A percentile compares a stretch with the other conserved stretches of the same genome.
Conservation (phyloP, 1,284 basidiomycete genomes). For the Omphalotus olearius region DNA sequence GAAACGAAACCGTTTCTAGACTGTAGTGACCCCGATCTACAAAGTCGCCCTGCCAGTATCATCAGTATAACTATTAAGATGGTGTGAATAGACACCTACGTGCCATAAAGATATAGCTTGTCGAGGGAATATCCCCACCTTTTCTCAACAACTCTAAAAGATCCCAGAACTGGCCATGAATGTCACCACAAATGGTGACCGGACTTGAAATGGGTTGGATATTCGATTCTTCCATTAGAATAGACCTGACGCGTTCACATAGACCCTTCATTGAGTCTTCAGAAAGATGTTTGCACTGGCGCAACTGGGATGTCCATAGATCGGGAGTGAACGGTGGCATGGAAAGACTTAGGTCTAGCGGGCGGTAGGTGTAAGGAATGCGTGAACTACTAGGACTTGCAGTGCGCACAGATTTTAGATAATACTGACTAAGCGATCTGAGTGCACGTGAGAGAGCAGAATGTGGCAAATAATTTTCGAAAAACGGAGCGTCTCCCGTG, state of each 20-base stretch:
- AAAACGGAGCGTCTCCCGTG: too few relatives aligned
- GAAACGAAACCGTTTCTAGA: slow-evolving; percentile 90
- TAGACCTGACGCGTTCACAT: slow-evolving; percentile 80
- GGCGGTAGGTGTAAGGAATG: too few relatives aligned
- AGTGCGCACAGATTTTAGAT: too few relatives aligned
- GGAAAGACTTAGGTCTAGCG: neutral
- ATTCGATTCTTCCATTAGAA: slow-evolving; percentile 93
- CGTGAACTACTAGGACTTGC: too few relatives aligned
- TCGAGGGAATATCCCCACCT: slow-evolving; percentile 85
- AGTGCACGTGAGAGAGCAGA: too few relatives aligned
- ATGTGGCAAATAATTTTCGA: too few relatives aligned
- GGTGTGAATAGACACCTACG: slow-evolving; percentile 41
- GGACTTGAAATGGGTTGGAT: slow-evolving; percentile 91
- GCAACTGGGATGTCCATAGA: slow-evolving; percentile 76
- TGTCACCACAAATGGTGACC: slow-evolving; percentile 92
- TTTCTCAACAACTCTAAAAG: slow-evolving; percentile 86
- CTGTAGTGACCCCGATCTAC: slow-evolving; percentile 97
- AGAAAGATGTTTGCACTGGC: slow-evolving; percentile 82
- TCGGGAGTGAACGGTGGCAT: slow-evolving; percentile 54
- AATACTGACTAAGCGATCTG: too few relatives aligned
- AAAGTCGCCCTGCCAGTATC: slow-evolving; percentile 79
- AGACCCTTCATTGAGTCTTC: slow-evolving; percentile 90
- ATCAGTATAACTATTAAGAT: slow-evolving; percentile 15
- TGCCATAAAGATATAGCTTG: slow-evolving; percentile 98
- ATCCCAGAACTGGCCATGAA: slow-evolving; percentile 97